A percentile compares a stretch with the other conserved stretches of the same genome.
These are phyloP conservation scores for Zygosaccharomyces pseudobailii DNA, from an alignment of 1,139 yeast genomes.

Conservation along the genomic window DNA sequence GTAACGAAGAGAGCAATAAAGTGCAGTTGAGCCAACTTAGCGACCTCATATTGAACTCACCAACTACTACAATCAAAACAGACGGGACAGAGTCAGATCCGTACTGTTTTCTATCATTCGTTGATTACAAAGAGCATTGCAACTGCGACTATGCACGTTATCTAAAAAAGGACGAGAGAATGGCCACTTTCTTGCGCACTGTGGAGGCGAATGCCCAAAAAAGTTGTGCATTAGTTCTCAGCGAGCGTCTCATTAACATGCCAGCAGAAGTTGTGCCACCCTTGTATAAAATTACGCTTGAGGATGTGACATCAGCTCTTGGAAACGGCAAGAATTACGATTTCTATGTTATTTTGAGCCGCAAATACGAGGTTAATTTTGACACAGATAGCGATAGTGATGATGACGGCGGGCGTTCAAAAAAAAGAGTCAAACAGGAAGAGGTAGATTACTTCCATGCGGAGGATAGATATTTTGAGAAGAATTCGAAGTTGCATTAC, in stretches of 20 bases:
- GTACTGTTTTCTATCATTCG: slow-evolving; percentile 74
- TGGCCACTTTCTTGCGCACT: slow-evolving; percentile 62
- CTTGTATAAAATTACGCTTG: slow-evolving; percentile 74
- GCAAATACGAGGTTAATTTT: slow-evolving; percentile 74
- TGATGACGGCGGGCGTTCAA: slow-evolving; percentile 38
- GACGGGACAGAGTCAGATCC: slow-evolving; percentile 95
- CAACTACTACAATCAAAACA: slow-evolving; percentile 84
- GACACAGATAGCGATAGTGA: slow-evolving; percentile 53
- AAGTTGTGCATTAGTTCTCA: slow-evolving; percentile 66
- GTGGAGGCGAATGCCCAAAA: slow-evolving; percentile 43
- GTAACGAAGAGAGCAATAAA: slow-evolving; percentile 62
- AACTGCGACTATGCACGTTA: slow-evolving; percentile 44
- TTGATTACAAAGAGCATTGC: slow-evolving; percentile 52
- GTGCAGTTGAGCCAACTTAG: slow-evolving; percentile 75
- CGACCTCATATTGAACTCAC: slow-evolving; percentile 66
- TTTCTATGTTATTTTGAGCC: slow-evolving; percentile 73
- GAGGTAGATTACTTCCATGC: slow-evolving; percentile 65
- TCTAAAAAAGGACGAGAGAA: slow-evolving; percentile 51
- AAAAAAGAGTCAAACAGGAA: slow-evolving; percentile 39
- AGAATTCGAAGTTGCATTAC: slow-evolving; percentile 58
- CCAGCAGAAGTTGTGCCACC: slow-evolving; percentile 96
- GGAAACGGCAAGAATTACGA: slow-evolving; percentile 55
- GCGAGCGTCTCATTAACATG: slow-evolving; percentile 92
- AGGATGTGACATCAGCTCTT: slow-evolving; percentile 58
- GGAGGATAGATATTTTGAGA: slow-evolving; percentile 77